phyloP scores from a whole-genome alignment of 768 basidiomycete genomes.

The Ephemerocybe angulata region DNA sequence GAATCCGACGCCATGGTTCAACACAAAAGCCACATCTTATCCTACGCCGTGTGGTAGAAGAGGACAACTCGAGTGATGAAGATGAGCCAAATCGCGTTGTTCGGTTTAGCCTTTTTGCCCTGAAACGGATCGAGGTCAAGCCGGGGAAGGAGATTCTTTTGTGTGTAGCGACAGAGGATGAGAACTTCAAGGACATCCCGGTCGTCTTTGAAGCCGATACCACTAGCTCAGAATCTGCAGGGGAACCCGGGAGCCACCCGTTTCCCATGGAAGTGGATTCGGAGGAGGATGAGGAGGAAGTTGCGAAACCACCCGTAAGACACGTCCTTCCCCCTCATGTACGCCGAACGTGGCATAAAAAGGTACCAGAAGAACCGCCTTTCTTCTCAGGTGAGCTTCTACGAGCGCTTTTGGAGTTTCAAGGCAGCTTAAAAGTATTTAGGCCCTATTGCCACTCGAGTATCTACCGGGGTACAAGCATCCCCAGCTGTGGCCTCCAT shows the following conservation, averaged over 20 bases:
- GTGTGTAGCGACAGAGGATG: conserved; percentile 50
- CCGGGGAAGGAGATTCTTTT: conserved; percentile 70
- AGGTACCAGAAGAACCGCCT: conserved; percentile 43
- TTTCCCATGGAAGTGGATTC: conserved; percentile 39
- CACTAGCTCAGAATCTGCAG: conserved; percentile 30
- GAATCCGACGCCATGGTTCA: conserved; percentile 63
- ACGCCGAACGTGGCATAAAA: conserved; percentile 57
- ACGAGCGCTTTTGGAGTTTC: too few species aligned
- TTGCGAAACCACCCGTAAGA: conserved; percentile 22
- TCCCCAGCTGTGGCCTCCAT: neutral
- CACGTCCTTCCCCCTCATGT: conserved; percentile 59
- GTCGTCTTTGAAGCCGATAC: conserved; percentile 58
- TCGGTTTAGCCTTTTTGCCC: conserved; percentile 63
- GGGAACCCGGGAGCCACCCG: conserved; percentile 27
- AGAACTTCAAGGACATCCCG: conserved; percentile 51
- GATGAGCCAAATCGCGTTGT: conserved; percentile 36
- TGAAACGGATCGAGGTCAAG: conserved; percentile 66
- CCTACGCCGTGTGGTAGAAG: conserved; percentile 54
- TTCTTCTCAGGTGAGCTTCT: conserved; percentile 38
- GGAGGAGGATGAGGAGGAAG: conserved; percentile 17
- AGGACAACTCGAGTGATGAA: conserved; percentile 43
- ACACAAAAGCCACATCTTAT: conserved; percentile 68
- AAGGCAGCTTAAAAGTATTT: conserved; percentile 1
- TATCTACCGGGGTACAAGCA: conserved; percentile 33
- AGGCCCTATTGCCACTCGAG: conserved; percentile 20